Evolutionary conservation across 106 monocot genomes (phyloP).

Genomic region (Dendrobium chrysotoxum): DNA sequence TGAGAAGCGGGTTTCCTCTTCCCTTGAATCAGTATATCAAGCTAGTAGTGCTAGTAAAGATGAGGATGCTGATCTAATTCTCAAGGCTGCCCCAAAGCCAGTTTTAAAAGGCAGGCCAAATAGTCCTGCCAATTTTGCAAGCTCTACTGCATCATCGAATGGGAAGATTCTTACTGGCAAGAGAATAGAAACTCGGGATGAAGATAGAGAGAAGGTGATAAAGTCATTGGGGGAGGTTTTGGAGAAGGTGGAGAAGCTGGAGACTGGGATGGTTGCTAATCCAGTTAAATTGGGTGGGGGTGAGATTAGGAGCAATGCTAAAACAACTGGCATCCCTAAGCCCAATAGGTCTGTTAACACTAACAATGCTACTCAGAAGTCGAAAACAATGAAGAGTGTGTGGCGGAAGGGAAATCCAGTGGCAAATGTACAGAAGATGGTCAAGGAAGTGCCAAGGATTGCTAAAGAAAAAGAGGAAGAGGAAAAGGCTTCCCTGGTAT

Average conservation of each 20-base stretch:
- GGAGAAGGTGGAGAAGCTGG: constrained; percentile 80
- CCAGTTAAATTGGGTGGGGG: constrained; percentile 22
- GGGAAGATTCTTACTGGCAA: constrained; percentile 10
- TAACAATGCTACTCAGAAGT: constrained; percentile 21
- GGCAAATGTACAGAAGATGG: constrained; percentile 53
- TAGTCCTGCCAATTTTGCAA: constrained; percentile 16
- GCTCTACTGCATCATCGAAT: constrained; percentile 13
- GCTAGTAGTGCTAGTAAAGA: constrained; percentile 15
- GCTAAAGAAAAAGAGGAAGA: constrained; percentile 24
- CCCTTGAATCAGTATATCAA: constrained; percentile 44
- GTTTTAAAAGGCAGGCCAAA: constrained; percentile 32
- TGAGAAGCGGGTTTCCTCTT: constrained; percentile 44
- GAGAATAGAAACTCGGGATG: constrained; percentile 11
- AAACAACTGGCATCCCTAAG: constrained; percentile 18
- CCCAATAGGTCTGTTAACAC: not conserved
- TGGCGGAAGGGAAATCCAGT: constrained; percentile 94
- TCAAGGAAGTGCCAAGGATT: constrained; percentile 47
- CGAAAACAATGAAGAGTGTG: constrained; percentile 85
- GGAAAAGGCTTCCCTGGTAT: constrained; percentile 5
- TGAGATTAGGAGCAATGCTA: constrained; percentile 14
- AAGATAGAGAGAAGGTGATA: constrained; percentile 62
- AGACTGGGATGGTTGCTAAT: constrained; percentile 19
- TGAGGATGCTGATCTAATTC: constrained; percentile 48
- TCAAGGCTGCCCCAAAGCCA: constrained; percentile 79
- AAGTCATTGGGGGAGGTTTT: constrained; percentile 79